phyloP scores from a whole-genome alignment of 768 basidiomycete species.

The Tubosaeta sp. region DNA sequence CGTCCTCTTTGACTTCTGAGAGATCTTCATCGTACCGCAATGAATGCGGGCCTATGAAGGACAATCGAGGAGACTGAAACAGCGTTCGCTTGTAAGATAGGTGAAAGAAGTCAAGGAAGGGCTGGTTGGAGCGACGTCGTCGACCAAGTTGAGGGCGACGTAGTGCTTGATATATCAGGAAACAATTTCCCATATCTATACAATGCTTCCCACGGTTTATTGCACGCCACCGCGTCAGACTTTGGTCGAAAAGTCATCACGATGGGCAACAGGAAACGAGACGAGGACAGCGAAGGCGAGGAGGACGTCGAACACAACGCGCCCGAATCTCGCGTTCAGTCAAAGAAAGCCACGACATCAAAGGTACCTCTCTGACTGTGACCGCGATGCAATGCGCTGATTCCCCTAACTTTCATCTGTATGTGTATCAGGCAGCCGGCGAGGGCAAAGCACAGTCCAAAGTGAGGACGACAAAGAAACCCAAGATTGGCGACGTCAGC shows the following conservation, averaged over 20 bases:
- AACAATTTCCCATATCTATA: slow-evolving; percentile 19
- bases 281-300: slow-evolving; percentile 16
- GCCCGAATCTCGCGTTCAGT: slow-evolving; percentile 15
- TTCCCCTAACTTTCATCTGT: background rate
- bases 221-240: background rate
- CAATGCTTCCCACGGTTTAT: slow-evolving; percentile 8
- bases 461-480: slow-evolving; percentile 33
- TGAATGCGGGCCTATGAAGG: slow-evolving; percentile 32
- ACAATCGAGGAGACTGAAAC: slow-evolving; percentile 7
- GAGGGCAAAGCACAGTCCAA: slow-evolving; percentile 15
- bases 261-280: slow-evolving; percentile 20
- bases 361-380: slow-evolving; percentile 9
- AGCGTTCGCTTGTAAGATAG: slow-evolving; percentile 1
- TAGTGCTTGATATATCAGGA: slow-evolving; percentile 30
- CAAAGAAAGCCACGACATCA: slow-evolving; percentile 2
- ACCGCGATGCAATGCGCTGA: background rate
- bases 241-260: background rate
- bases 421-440: background rate
- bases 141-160: slow-evolving; percentile 19
- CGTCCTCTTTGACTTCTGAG: slow-evolving; percentile 79
- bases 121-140: slow-evolving; percentile 3
- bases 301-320: slow-evolving; percentile 4
- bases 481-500: slow-evolving; percentile 20
- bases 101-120: slow-evolving; percentile 11
- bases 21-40: slow-evolving; percentile 80